Evolutionary conservation across 164 flowering plant species (phyloP), one percentile per base, ranked within the genome.

Genomic region (Magnolia officinalis): DNA sequence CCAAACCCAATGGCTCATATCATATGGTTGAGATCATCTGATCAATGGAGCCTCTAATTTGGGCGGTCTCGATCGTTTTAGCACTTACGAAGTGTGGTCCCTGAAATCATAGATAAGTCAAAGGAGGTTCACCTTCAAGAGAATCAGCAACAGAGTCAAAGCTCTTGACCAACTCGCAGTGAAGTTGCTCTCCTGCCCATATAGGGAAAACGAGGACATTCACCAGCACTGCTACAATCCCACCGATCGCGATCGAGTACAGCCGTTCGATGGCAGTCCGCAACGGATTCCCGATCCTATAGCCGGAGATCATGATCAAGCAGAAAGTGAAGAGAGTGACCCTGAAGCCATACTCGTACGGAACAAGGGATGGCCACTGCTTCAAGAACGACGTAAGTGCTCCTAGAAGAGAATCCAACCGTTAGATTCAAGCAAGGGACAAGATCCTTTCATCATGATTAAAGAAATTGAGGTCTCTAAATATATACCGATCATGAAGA

Each of bases 101-200:
- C 29, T 23, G 26, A 65, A 19, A 65, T 65, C 68, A 65, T 26
- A 55, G 61, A 2, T 10, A 55, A 16, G 61, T 55, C 2, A 16
- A 64, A 19, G 21, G 9, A 29, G 65, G 76, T n/a, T 78, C 52
- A 93, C 98, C 98, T 89, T 93, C 85, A 29, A 93, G 92, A n/a
- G 95, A 81, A 72, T 89, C 92, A 16, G 96, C 95, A 0, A 92
- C 85, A 0, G 92, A 82, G 49, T 86, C 71, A 20, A 93, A 93
- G 81, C 82, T 83, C 9, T 79, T 83, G 51, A 88, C 91, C 10
- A 93, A 84, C 70, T 91, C 95, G 61, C 79, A 78, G 72, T 93
- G 95, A 13, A 93, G 77, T 77, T 88, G 90, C 80, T 93, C 92
- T 18, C 98, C 98, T 16, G 96, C 91, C 98, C 98, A 93, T 26